Conservation (phyloP, 345 rosid species). For the Trapa bicornis region DNA sequence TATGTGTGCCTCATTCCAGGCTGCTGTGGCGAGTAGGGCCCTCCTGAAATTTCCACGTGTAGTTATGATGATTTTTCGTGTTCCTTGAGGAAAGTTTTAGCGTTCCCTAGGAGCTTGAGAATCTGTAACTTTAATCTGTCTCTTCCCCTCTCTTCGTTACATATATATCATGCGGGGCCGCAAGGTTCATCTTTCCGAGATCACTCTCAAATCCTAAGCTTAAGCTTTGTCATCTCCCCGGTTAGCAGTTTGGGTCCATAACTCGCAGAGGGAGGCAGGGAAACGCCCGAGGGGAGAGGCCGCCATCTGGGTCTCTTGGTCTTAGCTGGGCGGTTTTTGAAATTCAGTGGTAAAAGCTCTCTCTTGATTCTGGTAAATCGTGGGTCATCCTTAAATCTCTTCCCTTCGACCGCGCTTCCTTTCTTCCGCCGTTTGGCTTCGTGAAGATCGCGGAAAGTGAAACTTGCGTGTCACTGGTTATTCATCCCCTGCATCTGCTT, state of each 20-base stretch:
- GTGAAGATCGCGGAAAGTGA: too few relatives aligned
- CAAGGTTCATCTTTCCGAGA: neutral
- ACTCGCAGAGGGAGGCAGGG: neutral
- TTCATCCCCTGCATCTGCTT: neutral
- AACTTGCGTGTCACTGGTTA: neutral
- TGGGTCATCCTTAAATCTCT: neutral
- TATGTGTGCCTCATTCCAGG: too few relatives aligned
- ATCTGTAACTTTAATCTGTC: too few relatives aligned
- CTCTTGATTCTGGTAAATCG: neutral
- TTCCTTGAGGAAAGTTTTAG: too few relatives aligned
- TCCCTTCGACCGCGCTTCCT: neutral
- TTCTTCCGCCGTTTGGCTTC: too few relatives aligned
- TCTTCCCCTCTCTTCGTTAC: too few relatives aligned
- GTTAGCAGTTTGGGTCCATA: neutral
- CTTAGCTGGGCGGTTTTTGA: slow-evolving; percentile 18
- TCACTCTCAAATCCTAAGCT: neutral
- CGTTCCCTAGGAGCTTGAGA: too few relatives aligned
- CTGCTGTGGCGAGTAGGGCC: too few relatives aligned
- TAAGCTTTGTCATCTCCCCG: neutral
- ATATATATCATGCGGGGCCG: too few relatives aligned
- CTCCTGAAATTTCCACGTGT: too few relatives aligned
- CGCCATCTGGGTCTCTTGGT: slow-evolving; percentile 19
- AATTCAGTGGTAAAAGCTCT: slow-evolving; percentile 17
- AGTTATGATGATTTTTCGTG: too few relatives aligned
- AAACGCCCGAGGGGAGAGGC: slow-evolving; percentile 4